Evolutionary conservation across 306 rosid species (phyloP).

Genomic region (Clitoria ternatea): DNA sequence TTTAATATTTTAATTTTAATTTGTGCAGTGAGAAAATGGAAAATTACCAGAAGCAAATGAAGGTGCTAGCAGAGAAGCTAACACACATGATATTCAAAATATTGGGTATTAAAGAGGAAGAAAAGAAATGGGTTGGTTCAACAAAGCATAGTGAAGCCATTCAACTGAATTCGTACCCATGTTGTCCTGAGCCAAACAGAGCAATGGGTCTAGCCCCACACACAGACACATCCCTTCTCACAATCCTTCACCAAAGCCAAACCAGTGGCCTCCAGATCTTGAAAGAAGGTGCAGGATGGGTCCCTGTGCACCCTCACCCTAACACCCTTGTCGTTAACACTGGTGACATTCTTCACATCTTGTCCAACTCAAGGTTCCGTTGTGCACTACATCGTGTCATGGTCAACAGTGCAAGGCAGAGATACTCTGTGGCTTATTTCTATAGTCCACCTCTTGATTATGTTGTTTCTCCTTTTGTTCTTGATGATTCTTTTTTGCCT

Average conservation of each 20-base stretch:
- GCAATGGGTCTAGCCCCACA: conserved; percentile 79
- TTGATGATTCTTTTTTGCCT: neutral
- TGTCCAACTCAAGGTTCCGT: conserved; percentile 48
- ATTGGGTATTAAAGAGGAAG: conserved; percentile 29
- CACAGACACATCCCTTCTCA: conserved; percentile 70
- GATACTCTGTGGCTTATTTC: conserved; percentile 59
- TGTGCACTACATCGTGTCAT: conserved; percentile 55
- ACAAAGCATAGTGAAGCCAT: conserved; percentile 22
- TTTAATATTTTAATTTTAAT: too few relatives aligned
- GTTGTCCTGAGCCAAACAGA: conserved; percentile 59
- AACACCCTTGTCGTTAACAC: conserved; percentile 45
- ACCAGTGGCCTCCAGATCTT: conserved; percentile 56
- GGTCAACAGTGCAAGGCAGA: conserved; percentile 28
- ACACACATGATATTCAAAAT: conserved; percentile 26
- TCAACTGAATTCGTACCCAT: conserved; percentile 66
- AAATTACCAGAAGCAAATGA: conserved; percentile 51
- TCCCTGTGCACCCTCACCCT: conserved; percentile 38
- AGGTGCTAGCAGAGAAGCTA: conserved; percentile 44
- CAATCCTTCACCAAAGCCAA: conserved; percentile 57
- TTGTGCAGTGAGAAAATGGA: conserved; percentile 47
- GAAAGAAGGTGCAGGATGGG: conserved; percentile 54
- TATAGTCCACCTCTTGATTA: conserved; percentile 49
- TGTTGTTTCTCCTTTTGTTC: conserved; percentile 36
- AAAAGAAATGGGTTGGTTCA: conserved; percentile 38
- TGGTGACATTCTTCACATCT: conserved; percentile 61